Evolutionary conservation across 1,139 yeast species (phyloP).

Genomic region (Debaryomyces psychrophilus): DNA sequence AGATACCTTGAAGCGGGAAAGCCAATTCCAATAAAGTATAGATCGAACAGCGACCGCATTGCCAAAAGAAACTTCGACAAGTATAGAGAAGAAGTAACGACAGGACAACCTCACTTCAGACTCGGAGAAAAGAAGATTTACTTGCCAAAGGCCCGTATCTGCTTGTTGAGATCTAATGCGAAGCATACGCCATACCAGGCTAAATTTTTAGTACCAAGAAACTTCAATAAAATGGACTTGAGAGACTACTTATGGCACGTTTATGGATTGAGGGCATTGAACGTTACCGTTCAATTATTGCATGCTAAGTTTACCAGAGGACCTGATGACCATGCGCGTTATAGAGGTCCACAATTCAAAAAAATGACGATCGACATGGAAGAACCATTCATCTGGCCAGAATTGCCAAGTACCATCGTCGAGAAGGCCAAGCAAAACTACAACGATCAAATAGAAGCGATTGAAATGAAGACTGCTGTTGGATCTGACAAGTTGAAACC

Average conservation of each 20-base stretch:
- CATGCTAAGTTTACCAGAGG: constrained; percentile 72
- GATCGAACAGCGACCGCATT: constrained; percentile 37
- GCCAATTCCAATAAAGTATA: constrained; percentile 47
- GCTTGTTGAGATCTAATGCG: constrained; percentile 84
- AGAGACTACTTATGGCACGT: constrained; percentile 88
- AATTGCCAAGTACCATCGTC: constrained; percentile 42
- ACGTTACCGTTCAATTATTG: constrained; percentile 80
- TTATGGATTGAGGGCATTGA: constrained; percentile 85
- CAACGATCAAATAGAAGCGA: constrained; percentile 32
- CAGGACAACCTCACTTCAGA: constrained; percentile 75
- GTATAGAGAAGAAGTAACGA: constrained; percentile 59
- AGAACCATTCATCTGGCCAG: constrained; percentile 95
- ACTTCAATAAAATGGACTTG: constrained; percentile 86
- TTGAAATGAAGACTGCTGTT: constrained; percentile 31
- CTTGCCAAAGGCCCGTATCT: constrained; percentile 83
- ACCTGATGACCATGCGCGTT: constrained; percentile 66
- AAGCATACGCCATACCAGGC: constrained; percentile 96
- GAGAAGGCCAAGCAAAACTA: constrained; percentile 26
- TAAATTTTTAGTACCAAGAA: constrained; percentile 87
- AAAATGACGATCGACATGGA: constrained; percentile 95
- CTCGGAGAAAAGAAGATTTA: constrained; percentile 74
- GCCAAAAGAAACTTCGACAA: constrained; percentile 44
- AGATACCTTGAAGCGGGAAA: constrained; percentile 43
- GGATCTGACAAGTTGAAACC: constrained; percentile 78
- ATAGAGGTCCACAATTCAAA: constrained; percentile 79